Base-by-base conservation (phyloP, 257 asterid species). In the Misopates orontium region DNA sequence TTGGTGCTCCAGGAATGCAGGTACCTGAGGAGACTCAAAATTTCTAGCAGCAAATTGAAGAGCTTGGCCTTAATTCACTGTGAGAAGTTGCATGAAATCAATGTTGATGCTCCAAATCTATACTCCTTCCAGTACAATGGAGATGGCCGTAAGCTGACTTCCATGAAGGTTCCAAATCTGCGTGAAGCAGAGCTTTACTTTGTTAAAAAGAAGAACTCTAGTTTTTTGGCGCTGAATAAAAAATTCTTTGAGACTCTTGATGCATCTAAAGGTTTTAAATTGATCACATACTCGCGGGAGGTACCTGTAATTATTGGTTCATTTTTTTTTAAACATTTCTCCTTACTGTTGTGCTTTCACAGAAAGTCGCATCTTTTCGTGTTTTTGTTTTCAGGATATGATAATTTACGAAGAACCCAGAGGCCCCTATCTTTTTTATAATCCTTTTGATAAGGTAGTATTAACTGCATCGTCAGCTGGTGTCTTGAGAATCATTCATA, bases 21-120 rank as follows among this genome's bases (percentile, higher is more conserved):
- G 23, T 31, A 11, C 15, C 36, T 83, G 50, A 39, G 65, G 45
- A 75, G 65, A 45, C 50, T 80, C 64, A 68, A 69, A 16, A 73
- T 83, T 51, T 71, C 65, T 55, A 75, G 84, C 47, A 69, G 48
- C 24, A 73, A 72, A 25, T 57, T 83, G 51, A 77, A 59, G 74
- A 68, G 72, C n/a, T 77, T 83, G 64, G 44, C 77, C 24, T 53
- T 80, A 13, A 51, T 51, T 49, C 50, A 75, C 51, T 83, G 88
- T 61, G 16, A 1, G 50, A 80, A 61, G 24, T 42, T 80, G 50
- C 16, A 49, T n/a, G 80, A 75, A 66, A 78, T 21, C 21, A 67
- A 32, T 60, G 55, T 83, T 21, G 75, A 79, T 53, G 83, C 82
- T 52, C 83, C 88, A 41, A 67, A 75, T 64, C 69, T 83, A 23